phyloP scores from a whole-genome alignment of 495 filamentous ascomycete species.

The Gamarada debralockiae region DNA sequence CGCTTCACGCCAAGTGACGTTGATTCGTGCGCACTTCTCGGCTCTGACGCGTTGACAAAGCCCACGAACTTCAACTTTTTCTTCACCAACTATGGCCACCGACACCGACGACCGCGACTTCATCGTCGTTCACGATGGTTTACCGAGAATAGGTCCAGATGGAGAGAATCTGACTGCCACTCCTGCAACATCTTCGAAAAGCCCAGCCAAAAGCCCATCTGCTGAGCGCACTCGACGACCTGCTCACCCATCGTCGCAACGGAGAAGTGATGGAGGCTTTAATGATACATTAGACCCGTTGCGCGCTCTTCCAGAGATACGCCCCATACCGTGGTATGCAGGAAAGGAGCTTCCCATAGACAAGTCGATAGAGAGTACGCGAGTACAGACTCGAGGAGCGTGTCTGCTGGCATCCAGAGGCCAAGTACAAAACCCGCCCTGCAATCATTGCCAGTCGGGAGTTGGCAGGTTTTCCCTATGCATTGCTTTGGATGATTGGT shows the following conservation, averaged over 20 bases:
- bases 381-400: constrained; percentile 16
- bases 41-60: no score
- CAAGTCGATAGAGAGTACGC: constrained; percentile 13
- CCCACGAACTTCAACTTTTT: no score
- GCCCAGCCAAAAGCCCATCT: not conserved
- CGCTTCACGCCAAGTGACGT: no score
- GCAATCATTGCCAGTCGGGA: constrained; percentile 9
- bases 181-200: not conserved
- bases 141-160: not conserved
- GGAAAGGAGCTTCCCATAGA: constrained; percentile 19
- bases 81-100: no score
- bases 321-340: constrained; percentile 19
- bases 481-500: constrained; percentile 15
- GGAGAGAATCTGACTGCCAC: not conserved
- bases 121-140: not conserved
- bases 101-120: not conserved
- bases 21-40: no score
- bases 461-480: constrained; percentile 17
- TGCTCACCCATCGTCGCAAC: not conserved
- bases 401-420: constrained; percentile 16
- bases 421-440: constrained; percentile 8
- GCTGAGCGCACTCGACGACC: not conserved
- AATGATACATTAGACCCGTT: constrained; percentile 7
- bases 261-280: not conserved
- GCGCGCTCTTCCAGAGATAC: constrained; percentile 14